Evolutionary conservation across 2,329 filamentous ascomycete genomes (phyloP).

Genomic region (Bipolaris bicolor): DNA sequence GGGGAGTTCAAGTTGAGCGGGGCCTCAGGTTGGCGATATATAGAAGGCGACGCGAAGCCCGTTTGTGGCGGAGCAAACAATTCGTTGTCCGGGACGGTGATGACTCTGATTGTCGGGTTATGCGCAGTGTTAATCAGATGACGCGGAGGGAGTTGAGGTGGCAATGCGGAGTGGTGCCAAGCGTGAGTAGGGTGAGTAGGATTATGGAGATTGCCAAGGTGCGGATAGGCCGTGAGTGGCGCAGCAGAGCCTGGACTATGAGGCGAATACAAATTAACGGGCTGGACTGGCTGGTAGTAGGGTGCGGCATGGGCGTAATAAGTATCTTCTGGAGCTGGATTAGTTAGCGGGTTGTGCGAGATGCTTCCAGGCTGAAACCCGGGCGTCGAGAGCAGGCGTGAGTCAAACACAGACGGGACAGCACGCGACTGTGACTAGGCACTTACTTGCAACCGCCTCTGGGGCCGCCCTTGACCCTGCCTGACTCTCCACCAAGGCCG

Average conservation of each 20-base stretch:
- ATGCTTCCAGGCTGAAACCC: constrained; percentile 38
- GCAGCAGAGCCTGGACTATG: constrained; percentile 35
- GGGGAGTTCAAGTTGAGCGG: constrained; percentile 31
- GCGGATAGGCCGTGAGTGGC: constrained; percentile 39
- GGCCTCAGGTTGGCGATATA: constrained; percentile 46
- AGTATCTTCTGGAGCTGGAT: constrained; percentile 35
- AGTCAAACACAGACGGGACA: constrained; percentile 28
- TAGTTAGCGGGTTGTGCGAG: constrained; percentile 21
- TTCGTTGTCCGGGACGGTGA: constrained; percentile 32
- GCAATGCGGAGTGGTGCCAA: constrained; percentile 36
- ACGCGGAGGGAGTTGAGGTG: constrained; percentile 38
- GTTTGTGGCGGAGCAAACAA: constrained; percentile 43
- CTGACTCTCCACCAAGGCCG: constrained; percentile 24
- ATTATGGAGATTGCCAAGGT: constrained; percentile 25
- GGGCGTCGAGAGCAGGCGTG: constrained; percentile 24
- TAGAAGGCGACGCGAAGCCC: constrained; percentile 35
- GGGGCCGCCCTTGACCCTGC: constrained; percentile 19
- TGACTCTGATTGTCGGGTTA: constrained; percentile 42
- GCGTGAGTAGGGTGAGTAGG: constrained; percentile 27
- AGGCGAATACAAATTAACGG: constrained; percentile 36
- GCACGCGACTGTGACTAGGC: constrained; percentile 7
- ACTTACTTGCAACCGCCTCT: constrained; percentile 32
- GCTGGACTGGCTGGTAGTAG: constrained; percentile 27
- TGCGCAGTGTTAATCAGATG: constrained; percentile 40
- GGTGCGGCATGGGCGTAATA: constrained; percentile 37